Base-by-base conservation (phyloP, 192 early-diverging fungal genomes). In the Coemansia pectinata region DNA sequence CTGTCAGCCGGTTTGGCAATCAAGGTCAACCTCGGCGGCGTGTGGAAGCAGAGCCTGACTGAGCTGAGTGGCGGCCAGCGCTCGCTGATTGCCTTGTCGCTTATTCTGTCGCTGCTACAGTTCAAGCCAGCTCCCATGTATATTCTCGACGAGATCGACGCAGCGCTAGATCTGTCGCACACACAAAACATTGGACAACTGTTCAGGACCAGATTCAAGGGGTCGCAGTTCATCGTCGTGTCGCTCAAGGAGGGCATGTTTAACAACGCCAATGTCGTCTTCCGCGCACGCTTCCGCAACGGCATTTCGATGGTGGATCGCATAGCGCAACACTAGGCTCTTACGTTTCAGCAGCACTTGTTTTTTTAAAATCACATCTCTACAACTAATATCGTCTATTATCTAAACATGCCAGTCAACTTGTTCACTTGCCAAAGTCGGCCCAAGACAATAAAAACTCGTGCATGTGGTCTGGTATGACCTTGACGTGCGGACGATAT, bases 101-200 rank as follows among this genome's bases (percentile, higher is more conserved):
- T 99, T 42, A 98, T 99, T 67, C 85, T 99, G 39, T 92, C 98
- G 27, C 80, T 99, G 25, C 86, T 99, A 12, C 95, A 97, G 87
- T 98, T 94, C 77, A 99, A 99, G 74, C 98, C 98, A 10, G 98
- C 98, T 0, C 98, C 98, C 14, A 98, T 99, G 98, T 99, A 99
- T 81, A 98, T 99, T 79, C 77, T 99, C 40, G 98, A 99, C 79
- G 98, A 99, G 84, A 94, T 99, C 11, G 98, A 99, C 84, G 93
- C 96, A 12, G 98, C 98, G 9, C 87, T 99, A 11, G 98, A 99
- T 87, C 81, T 94, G 36, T 96, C 94, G 8, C 98, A 99, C 72
- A 99, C 98, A 2, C 96, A 99, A 74, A 98, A 98, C 76, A 99
- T 99, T 72, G 98, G 98, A 1, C 91, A 94, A 69, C 81, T 99